These are phyloP conservation scores for Pseudonectria buxi DNA, from an alignment of 2,329 filamentous ascomycete genomes.

Conservation along the genomic window DNA sequence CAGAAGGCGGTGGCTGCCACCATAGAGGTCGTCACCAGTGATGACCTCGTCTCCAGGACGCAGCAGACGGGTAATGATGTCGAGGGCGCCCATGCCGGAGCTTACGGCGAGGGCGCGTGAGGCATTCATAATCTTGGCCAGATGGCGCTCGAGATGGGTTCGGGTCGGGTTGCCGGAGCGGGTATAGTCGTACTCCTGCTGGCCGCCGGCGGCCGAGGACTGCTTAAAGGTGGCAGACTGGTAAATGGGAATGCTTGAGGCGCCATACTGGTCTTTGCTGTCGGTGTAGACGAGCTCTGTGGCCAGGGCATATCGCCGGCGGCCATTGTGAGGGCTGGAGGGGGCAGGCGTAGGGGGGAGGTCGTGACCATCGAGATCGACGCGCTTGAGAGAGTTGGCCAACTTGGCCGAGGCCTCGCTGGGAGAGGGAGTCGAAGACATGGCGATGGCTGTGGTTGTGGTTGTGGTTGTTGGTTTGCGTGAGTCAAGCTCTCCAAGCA, in stretches of 20 bases:
- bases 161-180: constrained; percentile 95
- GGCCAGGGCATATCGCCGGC: constrained; percentile 80
- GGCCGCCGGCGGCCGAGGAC: constrained; percentile 67
- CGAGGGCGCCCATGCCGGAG: constrained; percentile 94
- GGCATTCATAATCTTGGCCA: constrained; percentile 99
- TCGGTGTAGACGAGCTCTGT: constrained; percentile 97
- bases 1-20: constrained; percentile 86
- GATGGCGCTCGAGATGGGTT: constrained; percentile 89
- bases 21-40: constrained; percentile 94
- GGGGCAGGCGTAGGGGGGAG: constrained; percentile 88
- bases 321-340: constrained; percentile 78
- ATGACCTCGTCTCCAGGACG: constrained; percentile 94
- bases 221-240: constrained; percentile 99
- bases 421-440: constrained; percentile 22
- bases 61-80: constrained; percentile 88
- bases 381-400: constrained; percentile 42
- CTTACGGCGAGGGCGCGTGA: constrained; percentile 85
- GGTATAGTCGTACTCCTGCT: constrained; percentile 93
- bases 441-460: constrained; percentile 9
- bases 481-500: background rate
- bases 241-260: constrained; percentile 95
- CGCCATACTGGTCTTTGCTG: constrained; percentile 91
- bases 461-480: background rate
- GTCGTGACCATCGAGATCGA: constrained; percentile 78
- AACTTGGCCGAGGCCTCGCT: constrained; percentile 25